A percentile compares a stretch with the other conserved stretches of the same genome.
phyloP scores from a whole-genome alignment of 2,329 filamentous ascomycete species.

The Aureobasidium sp. region DNA sequence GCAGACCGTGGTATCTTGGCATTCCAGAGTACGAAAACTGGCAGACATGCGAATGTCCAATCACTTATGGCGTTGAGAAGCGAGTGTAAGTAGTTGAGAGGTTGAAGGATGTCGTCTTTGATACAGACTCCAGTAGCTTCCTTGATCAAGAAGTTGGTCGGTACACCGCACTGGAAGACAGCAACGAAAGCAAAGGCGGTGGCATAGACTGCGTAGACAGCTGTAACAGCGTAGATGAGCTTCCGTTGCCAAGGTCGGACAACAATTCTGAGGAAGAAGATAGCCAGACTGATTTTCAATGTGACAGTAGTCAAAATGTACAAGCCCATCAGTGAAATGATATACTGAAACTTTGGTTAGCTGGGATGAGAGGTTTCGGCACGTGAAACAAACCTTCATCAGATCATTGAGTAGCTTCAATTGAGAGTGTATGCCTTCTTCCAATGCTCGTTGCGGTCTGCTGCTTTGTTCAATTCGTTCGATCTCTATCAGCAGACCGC shows the following conservation, averaged over 20 bases:
- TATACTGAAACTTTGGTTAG: constrained; percentile 27
- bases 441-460: background rate
- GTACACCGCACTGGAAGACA: constrained; percentile 15
- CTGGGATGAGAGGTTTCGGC: background rate
- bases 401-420: background rate
- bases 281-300: constrained; percentile 39
- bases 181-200: constrained; percentile 28
- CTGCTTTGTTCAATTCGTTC: background rate
- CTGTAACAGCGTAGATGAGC: constrained; percentile 24
- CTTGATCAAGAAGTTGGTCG: constrained; percentile 5
- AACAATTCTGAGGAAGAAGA: constrained; percentile 41
- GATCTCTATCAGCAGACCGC: background rate
- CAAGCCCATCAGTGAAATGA: constrained; percentile 29
- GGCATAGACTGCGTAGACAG: constrained; percentile 26
- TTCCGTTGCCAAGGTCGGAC: constrained; percentile 31
- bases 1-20: constrained; percentile 30
- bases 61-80: constrained; percentile 33
- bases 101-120: background rate
- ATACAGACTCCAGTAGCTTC: background rate
- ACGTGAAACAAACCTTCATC: background rate
- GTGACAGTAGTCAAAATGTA: constrained; percentile 36
- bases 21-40: constrained; percentile 19
- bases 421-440: background rate
- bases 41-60: constrained; percentile 32
- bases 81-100: constrained; percentile 20